These are phyloP conservation scores for Veloporphyrellus conicus DNA, from an alignment of 1,284 basidiomycete species.

Conservation along the genomic window DNA sequence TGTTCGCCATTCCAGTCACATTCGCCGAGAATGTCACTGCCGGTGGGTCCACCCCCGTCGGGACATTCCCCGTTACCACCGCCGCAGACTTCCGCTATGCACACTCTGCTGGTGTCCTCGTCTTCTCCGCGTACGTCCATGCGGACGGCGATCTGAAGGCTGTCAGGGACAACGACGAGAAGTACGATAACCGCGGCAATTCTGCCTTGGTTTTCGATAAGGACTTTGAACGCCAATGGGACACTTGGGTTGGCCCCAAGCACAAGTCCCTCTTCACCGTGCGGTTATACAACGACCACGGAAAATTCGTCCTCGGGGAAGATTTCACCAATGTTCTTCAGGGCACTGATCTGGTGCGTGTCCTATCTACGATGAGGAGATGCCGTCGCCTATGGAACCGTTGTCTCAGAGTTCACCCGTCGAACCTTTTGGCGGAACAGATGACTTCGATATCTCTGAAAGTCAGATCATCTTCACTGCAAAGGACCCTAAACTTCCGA, in stretches of 20 bases:
- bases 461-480: slow-evolving; percentile 76
- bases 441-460: slow-evolving; percentile 72
- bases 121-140: slow-evolving; percentile 78
- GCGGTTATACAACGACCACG: slow-evolving; percentile 46
- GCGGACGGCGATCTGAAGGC: slow-evolving; percentile 65
- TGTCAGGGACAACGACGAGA: slow-evolving; percentile 63
- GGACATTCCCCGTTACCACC: slow-evolving; percentile 61
- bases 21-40: slow-evolving; percentile 33
- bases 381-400: slow-evolving; percentile 7
- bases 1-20: slow-evolving; percentile 56
- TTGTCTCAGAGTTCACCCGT: slow-evolving; percentile 60
- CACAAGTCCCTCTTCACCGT: slow-evolving; percentile 66
- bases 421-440: slow-evolving; percentile 75
- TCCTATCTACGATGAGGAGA: not conserved
- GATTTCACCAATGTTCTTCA: slow-evolving; percentile 59
- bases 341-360: slow-evolving; percentile 59
- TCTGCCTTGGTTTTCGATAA: slow-evolving; percentile 77
- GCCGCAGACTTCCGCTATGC: slow-evolving; percentile 70
- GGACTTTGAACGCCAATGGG: slow-evolving; percentile 82
- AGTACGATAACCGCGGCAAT: slow-evolving; percentile 68
- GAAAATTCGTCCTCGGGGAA: slow-evolving; percentile 50
- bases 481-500: slow-evolving; percentile 71
- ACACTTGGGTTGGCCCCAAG: slow-evolving; percentile 78
- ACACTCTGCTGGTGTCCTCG: slow-evolving; percentile 45
- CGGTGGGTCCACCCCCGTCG: slow-evolving; percentile 41